Conservation (phyloP, 306 rosid species). For the Elaeagnus macrophylla region DNA sequence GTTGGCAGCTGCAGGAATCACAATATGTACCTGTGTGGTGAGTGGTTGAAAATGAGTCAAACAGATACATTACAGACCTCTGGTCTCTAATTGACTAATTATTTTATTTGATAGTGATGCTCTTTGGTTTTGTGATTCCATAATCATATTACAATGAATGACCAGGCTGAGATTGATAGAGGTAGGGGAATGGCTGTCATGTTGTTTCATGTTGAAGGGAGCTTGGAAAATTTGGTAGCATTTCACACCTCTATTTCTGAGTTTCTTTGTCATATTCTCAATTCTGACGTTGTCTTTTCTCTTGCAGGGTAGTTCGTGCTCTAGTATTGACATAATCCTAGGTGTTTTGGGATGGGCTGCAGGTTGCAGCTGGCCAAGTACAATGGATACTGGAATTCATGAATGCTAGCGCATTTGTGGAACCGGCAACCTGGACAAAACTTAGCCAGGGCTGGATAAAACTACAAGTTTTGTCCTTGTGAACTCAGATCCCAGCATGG, state of each 20-base stretch:
- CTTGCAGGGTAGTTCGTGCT: slow-evolving; percentile 59
- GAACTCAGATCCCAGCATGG: slow-evolving; percentile 14
- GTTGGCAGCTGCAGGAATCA: slow-evolving; percentile 68
- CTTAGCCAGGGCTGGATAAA: slow-evolving; percentile 30
- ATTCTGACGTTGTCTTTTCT: slow-evolving; percentile 23
- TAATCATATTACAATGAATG: slow-evolving; percentile 24
- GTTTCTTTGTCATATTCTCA: neutral
- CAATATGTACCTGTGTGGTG: slow-evolving; percentile 91
- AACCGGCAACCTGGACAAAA: slow-evolving; percentile 5
- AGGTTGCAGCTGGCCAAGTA: slow-evolving; percentile 91
- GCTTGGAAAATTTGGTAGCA: slow-evolving; percentile 65
- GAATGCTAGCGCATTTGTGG: slow-evolving; percentile 43
- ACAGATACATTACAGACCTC: neutral
- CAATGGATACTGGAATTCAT: slow-evolving; percentile 38
- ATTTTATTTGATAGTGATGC: slow-evolving; percentile 11
- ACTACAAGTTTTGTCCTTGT: slow-evolving; percentile 72
- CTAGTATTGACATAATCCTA: slow-evolving; percentile 50
- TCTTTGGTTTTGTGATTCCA: slow-evolving; percentile 5
- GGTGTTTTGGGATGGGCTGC: slow-evolving; percentile 96
- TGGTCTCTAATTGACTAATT: slow-evolving; percentile 14
- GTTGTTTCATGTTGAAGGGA: slow-evolving; percentile 79
- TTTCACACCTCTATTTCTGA: slow-evolving; percentile 13
- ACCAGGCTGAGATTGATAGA: slow-evolving; percentile 93
- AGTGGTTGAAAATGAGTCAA: slow-evolving; percentile 36
- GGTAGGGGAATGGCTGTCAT: slow-evolving; percentile 90